phyloP scores from a whole-genome alignment of 495 filamentous ascomycete genomes.

The Neurospora tetraspora region DNA sequence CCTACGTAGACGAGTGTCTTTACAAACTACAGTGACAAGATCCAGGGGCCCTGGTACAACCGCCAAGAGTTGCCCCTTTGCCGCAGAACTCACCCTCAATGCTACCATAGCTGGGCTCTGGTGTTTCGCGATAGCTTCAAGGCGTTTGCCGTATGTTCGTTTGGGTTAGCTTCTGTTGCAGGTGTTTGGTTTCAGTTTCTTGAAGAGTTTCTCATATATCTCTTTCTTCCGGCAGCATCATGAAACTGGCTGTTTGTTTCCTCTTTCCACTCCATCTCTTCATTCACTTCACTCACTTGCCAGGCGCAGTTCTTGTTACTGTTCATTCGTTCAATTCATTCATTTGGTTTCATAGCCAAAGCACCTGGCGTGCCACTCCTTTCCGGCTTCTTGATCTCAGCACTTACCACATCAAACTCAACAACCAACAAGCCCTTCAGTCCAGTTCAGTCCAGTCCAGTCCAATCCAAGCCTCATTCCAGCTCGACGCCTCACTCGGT shows the following conservation, averaged over 20 bases:
- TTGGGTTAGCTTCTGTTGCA: not conserved
- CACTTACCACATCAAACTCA: not conserved
- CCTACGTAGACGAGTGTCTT: not conserved
- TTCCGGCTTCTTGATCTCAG: not conserved
- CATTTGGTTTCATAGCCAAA: not conserved
- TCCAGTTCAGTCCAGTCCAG: not conserved
- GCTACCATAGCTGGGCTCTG: not conserved
- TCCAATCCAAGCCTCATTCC: not conserved
- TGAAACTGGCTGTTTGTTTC: not conserved
- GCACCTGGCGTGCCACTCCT: not conserved
- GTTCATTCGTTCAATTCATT: too few species aligned
- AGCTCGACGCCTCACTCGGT: not conserved
- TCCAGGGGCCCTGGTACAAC: not conserved
- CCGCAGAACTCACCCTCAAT: not conserved
- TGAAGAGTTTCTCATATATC: not conserved
- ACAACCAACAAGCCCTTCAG: not conserved
- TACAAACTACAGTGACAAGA: not conserved
- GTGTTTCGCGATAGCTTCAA: not conserved
- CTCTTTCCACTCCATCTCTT: not conserved
- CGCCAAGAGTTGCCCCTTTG: not conserved
- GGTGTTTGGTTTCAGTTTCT: not conserved
- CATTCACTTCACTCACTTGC: not conserved
- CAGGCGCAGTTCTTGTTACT: too few species aligned
- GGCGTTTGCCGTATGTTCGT: not conserved
- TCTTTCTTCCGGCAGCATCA: not conserved